phyloP scores from a whole-genome alignment of 1,139 yeast genomes.

The Nakaseomyces kungkrabaensis region DNA sequence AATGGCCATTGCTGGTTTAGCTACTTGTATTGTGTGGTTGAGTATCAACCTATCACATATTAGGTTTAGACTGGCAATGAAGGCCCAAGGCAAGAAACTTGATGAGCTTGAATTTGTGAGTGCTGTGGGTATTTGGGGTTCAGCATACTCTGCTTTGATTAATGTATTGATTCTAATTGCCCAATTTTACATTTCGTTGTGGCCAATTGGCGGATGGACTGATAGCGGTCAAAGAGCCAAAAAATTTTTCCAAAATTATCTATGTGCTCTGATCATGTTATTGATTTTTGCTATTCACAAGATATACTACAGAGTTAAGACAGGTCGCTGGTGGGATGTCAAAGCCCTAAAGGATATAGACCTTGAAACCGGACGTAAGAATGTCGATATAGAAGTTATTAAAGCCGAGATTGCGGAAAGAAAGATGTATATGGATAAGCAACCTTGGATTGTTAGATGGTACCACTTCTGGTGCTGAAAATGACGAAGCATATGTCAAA shows the following conservation, averaged over 20 bases:
- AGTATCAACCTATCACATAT: conserved; percentile 71
- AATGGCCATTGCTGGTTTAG: conserved; percentile 75
- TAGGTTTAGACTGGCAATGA: conserved; percentile 68
- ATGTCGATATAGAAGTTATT: conserved; percentile 33
- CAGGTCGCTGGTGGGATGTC: conserved; percentile 31
- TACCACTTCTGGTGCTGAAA: conserved; percentile 41
- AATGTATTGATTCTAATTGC: conserved; percentile 58
- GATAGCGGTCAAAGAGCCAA: conserved; percentile 35
- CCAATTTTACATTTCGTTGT: conserved; percentile 73
- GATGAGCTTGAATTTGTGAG: conserved; percentile 62
- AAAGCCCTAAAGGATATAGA: conserved; percentile 38
- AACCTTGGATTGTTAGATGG: conserved; percentile 30
- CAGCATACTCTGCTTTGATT: conserved; percentile 49
- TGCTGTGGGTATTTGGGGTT: conserved; percentile 61
- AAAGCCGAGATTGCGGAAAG: conserved; percentile 21
- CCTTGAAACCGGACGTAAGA: conserved; percentile 41
- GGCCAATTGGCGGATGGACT: conserved; percentile 79
- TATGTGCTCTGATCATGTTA: conserved; percentile 40
- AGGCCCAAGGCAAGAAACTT: conserved; percentile 50
- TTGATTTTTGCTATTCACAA: conserved; percentile 41
- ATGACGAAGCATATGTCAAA: neutral
- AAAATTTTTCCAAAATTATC: conserved; percentile 41
- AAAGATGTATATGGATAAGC: conserved; percentile 14
- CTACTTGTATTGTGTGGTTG: conserved; percentile 73
- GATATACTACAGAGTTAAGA: conserved; percentile 36